Conservation (phyloP, 139 green algal genomes). For the Tetradesmus obliquus region DNA sequence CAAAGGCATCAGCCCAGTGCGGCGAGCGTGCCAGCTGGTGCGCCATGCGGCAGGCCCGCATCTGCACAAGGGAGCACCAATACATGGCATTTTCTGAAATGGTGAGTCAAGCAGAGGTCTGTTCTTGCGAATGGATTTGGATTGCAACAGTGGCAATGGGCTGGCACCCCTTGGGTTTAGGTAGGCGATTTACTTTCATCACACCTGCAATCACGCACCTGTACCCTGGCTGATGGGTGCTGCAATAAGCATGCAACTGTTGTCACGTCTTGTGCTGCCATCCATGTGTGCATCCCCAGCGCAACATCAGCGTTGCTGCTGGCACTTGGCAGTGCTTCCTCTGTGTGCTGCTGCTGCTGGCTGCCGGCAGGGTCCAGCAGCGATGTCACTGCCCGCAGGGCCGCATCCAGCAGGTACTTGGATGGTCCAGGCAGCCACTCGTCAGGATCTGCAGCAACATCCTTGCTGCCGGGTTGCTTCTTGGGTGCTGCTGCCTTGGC, state of each 20-base stretch:
- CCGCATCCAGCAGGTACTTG: slow-evolving; percentile 43
- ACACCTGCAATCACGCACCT: background rate
- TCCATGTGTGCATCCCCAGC: background rate
- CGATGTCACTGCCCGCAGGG: slow-evolving; percentile 8
- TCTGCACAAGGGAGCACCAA: background rate
- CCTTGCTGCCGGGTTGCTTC: slow-evolving; percentile 17
- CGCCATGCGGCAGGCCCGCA: slow-evolving; percentile 22
- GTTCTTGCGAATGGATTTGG: no score
- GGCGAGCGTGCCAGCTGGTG: background rate
- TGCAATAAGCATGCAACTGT: slow-evolving; percentile 22
- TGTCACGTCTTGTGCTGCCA: background rate
- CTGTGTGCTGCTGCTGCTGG: slow-evolving; percentile 29
- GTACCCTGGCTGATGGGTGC: slow-evolving; percentile 13
- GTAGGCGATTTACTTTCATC: no score
- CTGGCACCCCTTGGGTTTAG: no score
- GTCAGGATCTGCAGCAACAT: slow-evolving; percentile 10
- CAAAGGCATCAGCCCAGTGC: background rate
- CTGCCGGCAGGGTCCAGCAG: background rate
- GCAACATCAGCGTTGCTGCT: background rate
- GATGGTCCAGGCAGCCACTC: slow-evolving; percentile 42
- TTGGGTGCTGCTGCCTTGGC: slow-evolving; percentile 14
- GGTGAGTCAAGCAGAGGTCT: no score
- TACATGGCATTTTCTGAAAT: no score
- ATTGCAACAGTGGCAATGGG: no score
- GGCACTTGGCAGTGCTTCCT: background rate